phyloP scores from a whole-genome alignment of 768 basidiomycete species.

The Candolleomyces eurysporus region DNA sequence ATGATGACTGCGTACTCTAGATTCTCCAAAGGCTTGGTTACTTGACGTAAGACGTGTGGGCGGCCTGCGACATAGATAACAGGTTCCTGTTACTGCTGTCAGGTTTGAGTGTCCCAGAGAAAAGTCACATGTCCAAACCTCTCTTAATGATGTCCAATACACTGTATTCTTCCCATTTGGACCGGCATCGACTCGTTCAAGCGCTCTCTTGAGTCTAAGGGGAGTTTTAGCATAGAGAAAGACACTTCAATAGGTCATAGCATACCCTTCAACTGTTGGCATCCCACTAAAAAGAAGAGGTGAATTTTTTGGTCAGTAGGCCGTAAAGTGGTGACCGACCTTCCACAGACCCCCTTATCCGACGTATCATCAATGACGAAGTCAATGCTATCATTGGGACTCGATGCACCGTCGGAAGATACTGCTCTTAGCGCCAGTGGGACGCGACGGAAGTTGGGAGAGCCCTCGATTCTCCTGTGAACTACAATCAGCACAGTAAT shows the following conservation, averaged over 20 bases:
- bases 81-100: constrained; percentile 60
- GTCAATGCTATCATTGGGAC: constrained; percentile 30
- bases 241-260: background rate
- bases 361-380: constrained; percentile 35
- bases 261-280: constrained; percentile 87
- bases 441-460: constrained; percentile 88
- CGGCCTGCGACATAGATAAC: constrained; percentile 86
- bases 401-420: constrained; percentile 20
- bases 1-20: constrained; percentile 70
- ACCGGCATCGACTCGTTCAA: constrained; percentile 77
- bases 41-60: constrained; percentile 87
- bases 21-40: constrained; percentile 88
- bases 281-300: constrained; percentile 62
- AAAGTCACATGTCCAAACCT: constrained; percentile 44
- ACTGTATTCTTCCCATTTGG: constrained; percentile 73
- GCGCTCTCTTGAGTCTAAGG: constrained; percentile 69
- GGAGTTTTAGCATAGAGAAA: background rate
- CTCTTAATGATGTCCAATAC: constrained; percentile 94
- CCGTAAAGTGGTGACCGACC: constrained; percentile 38
- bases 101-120: background rate
- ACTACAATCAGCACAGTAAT: background rate
- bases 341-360: constrained; percentile 74
- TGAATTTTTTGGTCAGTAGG: background rate
- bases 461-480: constrained; percentile 78
- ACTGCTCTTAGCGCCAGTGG: constrained; percentile 56